Evolutionary conservation across 1,284 basidiomycete genomes (phyloP).

Genomic region (Tetrapyrgos nigripes): DNA sequence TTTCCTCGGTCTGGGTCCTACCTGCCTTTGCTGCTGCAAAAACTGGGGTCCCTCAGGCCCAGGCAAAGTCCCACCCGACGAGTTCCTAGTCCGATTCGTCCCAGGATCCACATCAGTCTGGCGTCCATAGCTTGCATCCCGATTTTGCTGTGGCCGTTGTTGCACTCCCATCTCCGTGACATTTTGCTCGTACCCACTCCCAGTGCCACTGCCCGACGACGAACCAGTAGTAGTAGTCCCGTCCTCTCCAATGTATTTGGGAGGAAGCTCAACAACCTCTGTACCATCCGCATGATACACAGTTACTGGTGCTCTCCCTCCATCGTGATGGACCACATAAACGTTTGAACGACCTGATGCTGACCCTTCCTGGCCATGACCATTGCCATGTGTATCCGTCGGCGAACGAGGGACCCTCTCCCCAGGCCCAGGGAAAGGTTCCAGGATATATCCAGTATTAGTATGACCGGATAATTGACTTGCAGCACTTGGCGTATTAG

Average conservation of each 20-base stretch:
- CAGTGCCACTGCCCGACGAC: constrained; percentile 14
- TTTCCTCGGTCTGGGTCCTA: constrained; percentile 23
- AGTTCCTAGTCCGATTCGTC: background rate
- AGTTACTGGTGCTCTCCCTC: constrained; percentile 59
- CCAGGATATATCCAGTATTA: constrained; percentile 45
- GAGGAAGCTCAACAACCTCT: constrained; percentile 63
- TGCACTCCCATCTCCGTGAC: constrained; percentile 5
- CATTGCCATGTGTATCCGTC: constrained; percentile 1
- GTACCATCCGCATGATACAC: constrained; percentile 61
- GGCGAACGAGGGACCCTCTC: constrained; percentile 25
- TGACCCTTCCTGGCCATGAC: constrained; percentile 6
- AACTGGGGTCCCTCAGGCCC: constrained; percentile 18
- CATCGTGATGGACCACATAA: constrained; percentile 66
- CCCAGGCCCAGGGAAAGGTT: constrained; percentile 50
- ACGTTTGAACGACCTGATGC: constrained; percentile 41
- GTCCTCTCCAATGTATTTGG: constrained; percentile 45
- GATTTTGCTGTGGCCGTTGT: constrained; percentile 26
- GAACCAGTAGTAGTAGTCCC: background rate
- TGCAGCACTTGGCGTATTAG: constrained; percentile 27
- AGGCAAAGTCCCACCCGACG: background rate
- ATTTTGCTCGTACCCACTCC: constrained; percentile 10
- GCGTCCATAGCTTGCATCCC: constrained; percentile 23
- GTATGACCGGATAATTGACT: constrained; percentile 20
- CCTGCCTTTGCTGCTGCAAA: constrained; percentile 34
- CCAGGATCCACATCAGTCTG: constrained; percentile 5